Evolutionary conservation across 208 protist species (phyloP).

Genomic region (Porcisia hertigi): DNA sequence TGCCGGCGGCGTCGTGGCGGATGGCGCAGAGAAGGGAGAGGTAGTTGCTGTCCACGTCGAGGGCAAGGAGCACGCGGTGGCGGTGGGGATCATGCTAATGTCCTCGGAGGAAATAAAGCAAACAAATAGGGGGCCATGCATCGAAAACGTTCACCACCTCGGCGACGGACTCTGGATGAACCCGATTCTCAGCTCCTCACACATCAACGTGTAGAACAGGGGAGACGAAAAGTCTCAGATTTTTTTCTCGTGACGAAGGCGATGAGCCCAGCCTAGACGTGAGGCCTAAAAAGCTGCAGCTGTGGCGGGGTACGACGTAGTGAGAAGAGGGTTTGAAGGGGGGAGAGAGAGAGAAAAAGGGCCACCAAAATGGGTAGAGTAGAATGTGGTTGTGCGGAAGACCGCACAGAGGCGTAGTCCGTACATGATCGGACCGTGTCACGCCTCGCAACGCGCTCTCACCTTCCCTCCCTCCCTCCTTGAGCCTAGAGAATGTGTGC

Average conservation of each 20-base stretch:
- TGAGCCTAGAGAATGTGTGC: too few species aligned
- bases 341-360: neutral
- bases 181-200: constrained; percentile 79
- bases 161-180: constrained; percentile 97
- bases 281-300: neutral
- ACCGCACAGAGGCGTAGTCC: neutral
- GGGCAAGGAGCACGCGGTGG: constrained; percentile 96
- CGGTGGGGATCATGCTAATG: constrained; percentile 93
- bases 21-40: constrained; percentile 49
- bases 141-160: constrained; percentile 97
- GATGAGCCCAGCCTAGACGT: neutral
- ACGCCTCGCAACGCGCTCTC: too few species aligned
- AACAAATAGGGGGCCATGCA: constrained; percentile 93
- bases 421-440: neutral
- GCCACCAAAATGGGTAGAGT: neutral
- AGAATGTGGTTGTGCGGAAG: neutral
- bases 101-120: constrained; percentile 91
- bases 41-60: constrained; percentile 94
- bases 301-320: neutral
- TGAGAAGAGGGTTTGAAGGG: neutral
- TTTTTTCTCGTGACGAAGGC: neutral
- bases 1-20: constrained; percentile 82
- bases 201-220: constrained; percentile 59
- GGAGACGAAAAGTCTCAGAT: neutral
- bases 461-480: neutral